Conservation (phyloP, 805 yeast genomes). For the Kodamaea laetipori region DNA sequence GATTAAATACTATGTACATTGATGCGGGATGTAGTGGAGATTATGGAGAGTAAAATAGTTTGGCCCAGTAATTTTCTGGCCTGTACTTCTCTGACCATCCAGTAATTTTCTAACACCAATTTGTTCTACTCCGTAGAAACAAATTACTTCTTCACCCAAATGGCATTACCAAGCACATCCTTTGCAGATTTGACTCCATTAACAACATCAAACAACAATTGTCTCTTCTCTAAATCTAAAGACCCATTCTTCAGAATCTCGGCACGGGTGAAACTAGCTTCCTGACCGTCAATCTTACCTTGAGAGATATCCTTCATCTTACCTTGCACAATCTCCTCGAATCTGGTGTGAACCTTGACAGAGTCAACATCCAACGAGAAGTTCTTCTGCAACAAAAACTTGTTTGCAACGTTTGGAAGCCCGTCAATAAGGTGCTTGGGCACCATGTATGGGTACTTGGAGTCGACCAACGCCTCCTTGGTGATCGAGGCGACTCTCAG, state of each 20-base stretch:
- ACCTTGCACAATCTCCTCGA: slow-evolving; percentile 38
- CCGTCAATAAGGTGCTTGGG: slow-evolving; percentile 16
- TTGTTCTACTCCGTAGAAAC: too few species aligned
- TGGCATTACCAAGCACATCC: slow-evolving; percentile 29
- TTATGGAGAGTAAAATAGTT: too few species aligned
- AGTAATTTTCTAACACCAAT: too few species aligned
- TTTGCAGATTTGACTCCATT: slow-evolving; percentile 30
- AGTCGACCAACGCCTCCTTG: slow-evolving; percentile 38
- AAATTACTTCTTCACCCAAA: slow-evolving; percentile 25
- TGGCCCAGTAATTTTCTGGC: too few species aligned
- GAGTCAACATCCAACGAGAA: slow-evolving; percentile 28
- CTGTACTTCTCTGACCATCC: too few species aligned
- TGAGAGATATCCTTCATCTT: slow-evolving; percentile 21
- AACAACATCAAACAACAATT: slow-evolving; percentile 32
- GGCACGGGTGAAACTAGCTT: slow-evolving; percentile 23
- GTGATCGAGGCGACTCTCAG: slow-evolving; percentile 44
- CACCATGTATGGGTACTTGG: slow-evolving; percentile 44
- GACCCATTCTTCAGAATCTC: slow-evolving; percentile 33
- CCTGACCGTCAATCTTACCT: slow-evolving; percentile 11
- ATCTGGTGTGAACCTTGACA: slow-evolving; percentile 24
- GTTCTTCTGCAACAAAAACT: slow-evolving; percentile 35
- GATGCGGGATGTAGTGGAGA: too few species aligned
- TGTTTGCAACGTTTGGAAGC: slow-evolving; percentile 19
- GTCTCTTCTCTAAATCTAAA: slow-evolving; percentile 30
- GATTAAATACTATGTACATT: too few species aligned